These are phyloP conservation scores for Solanum pinnatisectum DNA, from an alignment of 257 asterid genomes.

Conservation along the genomic window DNA sequence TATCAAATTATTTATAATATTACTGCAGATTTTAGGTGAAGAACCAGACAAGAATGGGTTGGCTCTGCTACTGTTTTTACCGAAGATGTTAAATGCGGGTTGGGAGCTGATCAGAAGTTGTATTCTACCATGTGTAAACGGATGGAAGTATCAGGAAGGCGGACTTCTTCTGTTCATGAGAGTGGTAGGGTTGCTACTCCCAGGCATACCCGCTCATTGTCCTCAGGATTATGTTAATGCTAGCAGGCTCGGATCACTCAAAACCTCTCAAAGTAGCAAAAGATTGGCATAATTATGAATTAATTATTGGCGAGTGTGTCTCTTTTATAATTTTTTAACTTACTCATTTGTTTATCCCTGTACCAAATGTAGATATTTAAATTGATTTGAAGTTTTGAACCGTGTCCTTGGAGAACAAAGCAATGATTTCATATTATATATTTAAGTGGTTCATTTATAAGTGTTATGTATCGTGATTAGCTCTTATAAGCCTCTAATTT, in stretches of 20 bases:
- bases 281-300: not conserved
- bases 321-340: not conserved
- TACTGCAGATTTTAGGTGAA: constrained; percentile 10
- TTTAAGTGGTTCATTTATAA: not conserved
- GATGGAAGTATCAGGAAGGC: constrained; percentile 41
- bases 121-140: constrained; percentile 29
- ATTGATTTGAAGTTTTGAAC: not conserved
- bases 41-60: constrained; percentile 35
- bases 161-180: constrained; percentile 18
- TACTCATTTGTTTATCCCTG: not conserved
- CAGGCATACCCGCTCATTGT: constrained; percentile 43
- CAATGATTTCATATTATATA: not conserved
- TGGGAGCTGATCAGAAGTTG: constrained; percentile 61
- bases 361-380: not conserved
- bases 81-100: constrained; percentile 21
- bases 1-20: not conserved
- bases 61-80: not conserved
- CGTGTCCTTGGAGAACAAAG: not conserved
- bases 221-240: constrained; percentile 50
- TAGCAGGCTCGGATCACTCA: constrained; percentile 21
- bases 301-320: not conserved
- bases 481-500: too few relatives aligned
- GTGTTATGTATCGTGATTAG: too few relatives aligned
- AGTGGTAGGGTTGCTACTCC: constrained; percentile 22
- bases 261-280: not conserved